These are phyloP conservation scores for Iris pallida DNA, from an alignment of 116 monocot genomes.

Conservation along the genomic window DNA sequence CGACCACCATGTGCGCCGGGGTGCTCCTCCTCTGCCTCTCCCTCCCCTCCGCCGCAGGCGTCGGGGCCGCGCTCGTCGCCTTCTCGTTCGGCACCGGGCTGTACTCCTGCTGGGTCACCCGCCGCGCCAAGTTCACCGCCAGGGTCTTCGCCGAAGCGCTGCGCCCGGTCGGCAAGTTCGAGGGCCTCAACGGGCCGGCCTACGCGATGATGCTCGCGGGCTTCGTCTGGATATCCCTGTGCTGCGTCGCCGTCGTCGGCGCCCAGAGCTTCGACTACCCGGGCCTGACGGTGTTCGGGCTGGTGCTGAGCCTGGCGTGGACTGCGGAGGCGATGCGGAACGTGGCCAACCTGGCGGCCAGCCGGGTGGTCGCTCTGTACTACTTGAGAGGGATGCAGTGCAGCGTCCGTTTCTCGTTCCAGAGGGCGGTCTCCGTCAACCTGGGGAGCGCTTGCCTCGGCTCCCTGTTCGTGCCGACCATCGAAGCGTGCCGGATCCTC, in stretches of 20 bases:
- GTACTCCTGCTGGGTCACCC: conserved; percentile 82
- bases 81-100: conserved; percentile 71
- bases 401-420: conserved; percentile 72
- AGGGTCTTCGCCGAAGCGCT: conserved; percentile 48
- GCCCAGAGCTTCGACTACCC: conserved; percentile 76
- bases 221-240: conserved; percentile 76
- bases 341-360: conserved; percentile 79
- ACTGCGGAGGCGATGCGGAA: conserved; percentile 96
- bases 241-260: conserved; percentile 92
- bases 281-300: conserved; percentile 50
- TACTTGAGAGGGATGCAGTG: conserved; percentile 97
- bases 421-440: conserved; percentile 68
- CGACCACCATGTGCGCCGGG: conserved; percentile 63
- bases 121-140: conserved; percentile 62
- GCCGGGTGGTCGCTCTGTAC: conserved; percentile 81
- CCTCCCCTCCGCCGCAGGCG: conserved; percentile 43
- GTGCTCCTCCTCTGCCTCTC: conserved; percentile 77
- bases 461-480: conserved; percentile 81
- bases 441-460: conserved; percentile 89
- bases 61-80: conserved; percentile 48
- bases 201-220: conserved; percentile 64
- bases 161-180: conserved; percentile 50
- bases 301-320: conserved; percentile 83
- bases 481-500: conserved; percentile 75
- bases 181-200: conserved; percentile 65